Evolutionary conservation across 306 rosid genomes (phyloP), one percentile per base, ranked within the genome.

Genomic region (Sindora glabra): DNA sequence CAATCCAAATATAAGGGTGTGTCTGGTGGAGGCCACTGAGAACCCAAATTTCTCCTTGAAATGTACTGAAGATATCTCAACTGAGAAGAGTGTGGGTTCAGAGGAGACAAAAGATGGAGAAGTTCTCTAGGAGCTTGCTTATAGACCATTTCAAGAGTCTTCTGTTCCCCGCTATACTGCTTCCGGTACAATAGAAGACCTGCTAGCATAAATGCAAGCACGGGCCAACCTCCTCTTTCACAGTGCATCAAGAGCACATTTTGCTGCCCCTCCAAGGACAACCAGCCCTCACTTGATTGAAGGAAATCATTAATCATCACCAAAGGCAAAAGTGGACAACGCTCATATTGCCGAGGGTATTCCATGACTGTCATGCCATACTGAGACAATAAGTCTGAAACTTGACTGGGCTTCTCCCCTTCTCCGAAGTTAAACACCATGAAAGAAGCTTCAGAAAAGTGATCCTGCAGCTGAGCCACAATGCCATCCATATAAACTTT

Each of bases 281-380:
- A 73, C 99, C 99, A 94, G 65, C 99, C 89, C 73, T 94, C 99
- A 71, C 99, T 82, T 61, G 99, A 94, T 54, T 95, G 87, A 64
- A 94, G 96, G 69, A 94, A 94, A 85, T 94, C 97, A 68, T 86
- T 95, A 73, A 89, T 75, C 97, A 94, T 89, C 86, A 89, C 97
- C 65, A 89, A 65, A 13, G 96, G 90, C 60, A 94, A 83, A 65
- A 94, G 81, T 1, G 96, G 94, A 61, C 95, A 94, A 33, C 95
- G 85, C 77, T 86, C 94, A 17, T 80, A 92, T 55, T 89, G 89
- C 60, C 92, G 87, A 74, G 99, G 99, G 73, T 92, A 92, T 57
- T 92, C 99, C 97, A 92, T 89, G 15, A 94, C 97, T 29, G 97
- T 89, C 97, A 94, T 94, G 75, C 81, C 97, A 77, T 94, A 94